Evolutionary conservation across 1,284 basidiomycete genomes (phyloP).

Genomic region (Fomitopsis palustris): DNA sequence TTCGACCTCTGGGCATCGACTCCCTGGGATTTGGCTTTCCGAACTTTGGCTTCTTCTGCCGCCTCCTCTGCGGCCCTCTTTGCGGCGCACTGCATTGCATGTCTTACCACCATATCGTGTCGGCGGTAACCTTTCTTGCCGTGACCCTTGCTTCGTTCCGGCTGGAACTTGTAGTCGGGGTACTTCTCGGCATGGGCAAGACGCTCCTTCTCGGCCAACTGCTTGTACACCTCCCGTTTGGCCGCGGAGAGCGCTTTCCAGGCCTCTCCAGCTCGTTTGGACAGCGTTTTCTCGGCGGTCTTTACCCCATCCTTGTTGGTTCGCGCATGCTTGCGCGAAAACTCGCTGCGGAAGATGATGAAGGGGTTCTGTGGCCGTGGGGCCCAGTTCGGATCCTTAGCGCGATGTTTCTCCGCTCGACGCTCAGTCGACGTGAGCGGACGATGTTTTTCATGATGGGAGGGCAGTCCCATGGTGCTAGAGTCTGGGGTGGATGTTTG

Average conservation of each 20-base stretch:
- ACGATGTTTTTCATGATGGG: slow-evolving; percentile 3
- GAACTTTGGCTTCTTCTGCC: no score
- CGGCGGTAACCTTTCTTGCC: slow-evolving; percentile 10
- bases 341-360: slow-evolving; percentile 85
- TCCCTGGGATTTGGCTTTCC: no score
- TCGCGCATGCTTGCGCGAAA: slow-evolving; percentile 38
- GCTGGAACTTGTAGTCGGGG: slow-evolving; percentile 62
- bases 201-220: slow-evolving; percentile 48
- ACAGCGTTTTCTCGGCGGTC: slow-evolving; percentile 44
- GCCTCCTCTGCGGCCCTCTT: no score
- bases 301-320: slow-evolving; percentile 12
- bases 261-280: slow-evolving; percentile 58
- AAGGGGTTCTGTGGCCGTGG: slow-evolving; percentile 86
- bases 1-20: no score
- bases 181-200: slow-evolving; percentile 49
- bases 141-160: slow-evolving; percentile 24
- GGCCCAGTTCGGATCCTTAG: slow-evolving; percentile 58
- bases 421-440: slow-evolving; percentile 16
- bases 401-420: slow-evolving; percentile 25
- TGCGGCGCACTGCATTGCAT: no score
- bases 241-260: slow-evolving; percentile 48
- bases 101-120: no score
- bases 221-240: slow-evolving; percentile 47
- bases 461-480: not conserved
- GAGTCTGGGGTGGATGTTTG: not conserved